Conservation (phyloP, 2,329 filamentous ascomycete species). For the Sporothrix dimorphospora region DNA sequence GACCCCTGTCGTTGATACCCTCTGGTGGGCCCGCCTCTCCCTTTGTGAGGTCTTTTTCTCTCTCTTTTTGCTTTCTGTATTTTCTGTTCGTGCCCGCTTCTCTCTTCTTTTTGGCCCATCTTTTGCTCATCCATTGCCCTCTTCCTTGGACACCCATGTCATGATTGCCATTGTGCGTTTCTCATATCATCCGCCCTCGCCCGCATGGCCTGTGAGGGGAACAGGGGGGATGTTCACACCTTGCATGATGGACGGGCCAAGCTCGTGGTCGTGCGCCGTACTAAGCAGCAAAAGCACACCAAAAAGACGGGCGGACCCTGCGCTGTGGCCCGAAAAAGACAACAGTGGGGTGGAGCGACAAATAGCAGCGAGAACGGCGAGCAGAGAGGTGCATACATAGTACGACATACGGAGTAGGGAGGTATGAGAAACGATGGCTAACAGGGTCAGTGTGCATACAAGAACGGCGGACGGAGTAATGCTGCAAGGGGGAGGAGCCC, state of each 20-base stretch:
- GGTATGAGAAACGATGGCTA: neutral
- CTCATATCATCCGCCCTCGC: neutral
- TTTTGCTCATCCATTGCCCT: neutral
- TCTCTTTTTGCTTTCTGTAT: neutral
- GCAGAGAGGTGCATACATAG: neutral
- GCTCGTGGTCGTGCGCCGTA: conserved; percentile 15
- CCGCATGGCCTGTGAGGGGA: neutral
- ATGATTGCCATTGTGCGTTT: neutral
- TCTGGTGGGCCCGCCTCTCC: conserved; percentile 1
- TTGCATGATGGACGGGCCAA: conserved; percentile 20
- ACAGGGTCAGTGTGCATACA: neutral
- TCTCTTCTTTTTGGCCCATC: neutral
- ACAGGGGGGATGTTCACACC: neutral
- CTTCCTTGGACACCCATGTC: conserved; percentile 6
- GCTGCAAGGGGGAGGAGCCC: conserved; percentile 22
- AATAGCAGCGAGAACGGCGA: conserved; percentile 1
- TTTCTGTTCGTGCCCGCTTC: neutral
- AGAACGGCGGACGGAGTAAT: conserved; percentile 1
- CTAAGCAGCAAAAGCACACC: neutral
- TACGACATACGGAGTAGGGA: neutral
- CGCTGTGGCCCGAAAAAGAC: neutral
- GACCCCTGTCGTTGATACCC: conserved; percentile 17
- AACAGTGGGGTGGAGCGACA: conserved; percentile 13
- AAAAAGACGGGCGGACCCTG: neutral
- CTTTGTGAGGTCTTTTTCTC: neutral